Percentiles rank a stretch among this genome's conserved stretches.
phyloP scores from a whole-genome alignment of 177 flowering plant genomes.

The Vitis hybrid region DNA sequence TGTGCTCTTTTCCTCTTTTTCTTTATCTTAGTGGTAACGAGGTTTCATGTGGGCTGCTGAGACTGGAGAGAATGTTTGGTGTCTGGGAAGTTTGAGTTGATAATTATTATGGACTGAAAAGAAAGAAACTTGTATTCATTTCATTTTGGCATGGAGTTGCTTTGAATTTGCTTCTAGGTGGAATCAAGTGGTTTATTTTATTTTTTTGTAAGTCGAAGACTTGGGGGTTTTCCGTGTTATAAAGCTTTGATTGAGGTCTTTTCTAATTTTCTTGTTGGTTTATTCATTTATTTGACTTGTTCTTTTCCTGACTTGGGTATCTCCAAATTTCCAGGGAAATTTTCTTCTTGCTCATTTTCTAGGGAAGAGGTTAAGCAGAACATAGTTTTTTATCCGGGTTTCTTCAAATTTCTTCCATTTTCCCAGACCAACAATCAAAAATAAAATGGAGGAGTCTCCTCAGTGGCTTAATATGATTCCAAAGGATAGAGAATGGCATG shows the following conservation, averaged over 20 bases:
- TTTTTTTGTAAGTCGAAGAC: not conserved
- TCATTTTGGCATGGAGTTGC: not conserved
- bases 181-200: not conserved
- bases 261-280: no score
- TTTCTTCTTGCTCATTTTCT: not conserved
- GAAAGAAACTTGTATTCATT: not conserved
- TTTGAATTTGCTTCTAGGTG: not conserved
- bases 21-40: no score
- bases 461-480: constrained; percentile 14
- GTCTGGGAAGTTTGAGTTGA: not conserved
- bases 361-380: not conserved
- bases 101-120: not conserved
- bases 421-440: not conserved
- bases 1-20: not conserved
- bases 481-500: constrained; percentile 1
- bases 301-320: constrained; percentile 5
- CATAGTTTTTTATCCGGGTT: constrained; percentile 4
- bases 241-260: no score
- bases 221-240: no score
- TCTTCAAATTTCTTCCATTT: not conserved
- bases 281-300: no score
- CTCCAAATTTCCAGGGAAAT: not conserved
- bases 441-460: constrained; percentile 15
- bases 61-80: no score
- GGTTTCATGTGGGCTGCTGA: no score